Base-by-base conservation (phyloP, 2,329 filamentous ascomycete species). In the Thelonectria discophora region DNA sequence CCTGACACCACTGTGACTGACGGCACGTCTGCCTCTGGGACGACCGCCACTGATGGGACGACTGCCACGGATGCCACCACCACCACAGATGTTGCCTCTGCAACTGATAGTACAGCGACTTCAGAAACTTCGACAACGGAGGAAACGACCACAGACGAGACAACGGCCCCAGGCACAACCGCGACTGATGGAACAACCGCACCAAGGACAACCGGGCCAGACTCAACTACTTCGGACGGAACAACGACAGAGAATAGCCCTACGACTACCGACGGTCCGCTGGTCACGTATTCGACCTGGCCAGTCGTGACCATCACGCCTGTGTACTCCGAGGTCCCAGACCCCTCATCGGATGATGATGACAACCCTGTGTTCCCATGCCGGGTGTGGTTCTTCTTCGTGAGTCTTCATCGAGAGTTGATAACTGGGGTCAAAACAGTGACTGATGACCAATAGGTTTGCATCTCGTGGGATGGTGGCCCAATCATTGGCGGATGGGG, bases 301-400 rank as follows among this genome's bases (percentile, higher is more conserved):
- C 61, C 57, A 27, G 27, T n/a, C 5, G 37, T 57, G 12, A 63
- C 56, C 1, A 39, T 63, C 30, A 47, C 39, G 5, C 57, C 61
- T 17, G 61, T 63, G 4, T 17, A 37, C 2, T 57, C 55, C 2
- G 51, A 57, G 20, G 45, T 46, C 7, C 20, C 56, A 17, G 42
- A 57, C 18, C 53, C 60, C 7, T 32, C 50, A 6, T n/a, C 20
- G n/a, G 43, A 56, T 15, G 17, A 48, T 6, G 54, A 53, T 6
- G 53, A 56, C 27, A 15, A 52, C 2, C 58, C 59, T 13, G 50
- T 54, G 17, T 15, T 63, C 34, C 53, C 53, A 30, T 63, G 61
- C 9, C 10, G 13, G 2, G 39, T 57, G 15, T 63, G 61, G 56
- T 63, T 63, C 45, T 63, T 63, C 21, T 56, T 54, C 43, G 61